Evolutionary conservation across 2,329 filamentous ascomycete species (phyloP), one percentile per base, ranked within the genome.

Genomic region (Fusarium aywerte): DNA sequence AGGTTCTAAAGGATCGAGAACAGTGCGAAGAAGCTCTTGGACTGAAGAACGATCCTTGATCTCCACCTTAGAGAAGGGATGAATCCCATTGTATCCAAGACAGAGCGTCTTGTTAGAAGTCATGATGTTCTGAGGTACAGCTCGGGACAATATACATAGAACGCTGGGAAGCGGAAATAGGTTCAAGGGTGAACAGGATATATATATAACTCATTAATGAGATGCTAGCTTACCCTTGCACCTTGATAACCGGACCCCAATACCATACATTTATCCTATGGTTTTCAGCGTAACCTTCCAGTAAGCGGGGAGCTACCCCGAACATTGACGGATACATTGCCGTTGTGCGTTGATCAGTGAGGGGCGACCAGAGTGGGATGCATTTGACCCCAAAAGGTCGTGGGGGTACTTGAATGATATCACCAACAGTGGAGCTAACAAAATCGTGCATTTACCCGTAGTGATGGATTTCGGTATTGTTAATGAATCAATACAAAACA

Each of bases 1-100:
- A 4, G 88, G 85, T 60, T 89, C 82, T 7, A 94, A 81, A 10
- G 91, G 91, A 71, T 92, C 88, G 25, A 94, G 85, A 11, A 94
- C 81, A 4, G 87, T 84, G 35, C 80, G 79, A 15, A 90, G 83
- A 12, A 89, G 86, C 47, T 85, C 78, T 70, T 90, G 87, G n/a
- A 90, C 84, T 3, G 84, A 87, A 25, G 79, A 75, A 21, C 84
- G 81, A 74, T 85, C 81, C 29, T 78, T 77, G 44, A 89, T 80
- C 23, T 81, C 73, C 47, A 87, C 80, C 58, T 79, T 76, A 35
- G 84, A 81, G 75, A 89, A 89, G 20, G 86, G 85, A 69, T 89
- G 86, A n/a, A 77, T 71, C 60, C 76, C 80, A 64, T 80, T 69
- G 72, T 87, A 87, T 67, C 85, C 85, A 7, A 89, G 78, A 38